Conservation (phyloP, 2,329 filamentous ascomycete genomes). For the Dothistroma pini region DNA sequence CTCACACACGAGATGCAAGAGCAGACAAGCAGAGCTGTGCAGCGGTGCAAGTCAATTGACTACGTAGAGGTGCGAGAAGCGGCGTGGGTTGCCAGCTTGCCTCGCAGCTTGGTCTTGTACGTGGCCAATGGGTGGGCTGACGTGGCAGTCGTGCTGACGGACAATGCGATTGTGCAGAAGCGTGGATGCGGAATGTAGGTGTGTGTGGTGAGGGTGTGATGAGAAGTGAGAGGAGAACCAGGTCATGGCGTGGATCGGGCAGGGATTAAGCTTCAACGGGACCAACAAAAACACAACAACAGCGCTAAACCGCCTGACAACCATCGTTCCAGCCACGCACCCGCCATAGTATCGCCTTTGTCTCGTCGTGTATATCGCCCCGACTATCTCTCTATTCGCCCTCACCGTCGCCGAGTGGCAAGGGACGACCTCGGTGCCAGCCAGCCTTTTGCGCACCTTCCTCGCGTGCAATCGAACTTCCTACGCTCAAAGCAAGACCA, state of each 20-base stretch:
- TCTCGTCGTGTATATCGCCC: background rate
- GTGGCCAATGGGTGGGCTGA: background rate
- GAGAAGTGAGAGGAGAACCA: background rate
- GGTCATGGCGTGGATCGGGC: background rate
- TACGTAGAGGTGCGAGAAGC: conserved; percentile 3
- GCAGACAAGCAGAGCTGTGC: conserved; percentile 22
- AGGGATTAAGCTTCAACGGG: background rate
- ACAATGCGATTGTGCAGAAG: conserved; percentile 5
- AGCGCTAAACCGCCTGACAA: no score
- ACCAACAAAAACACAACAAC: no score
- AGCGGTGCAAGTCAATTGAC: conserved; percentile 5
- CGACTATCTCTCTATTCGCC: background rate
- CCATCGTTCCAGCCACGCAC: no score
- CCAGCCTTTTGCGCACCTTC: background rate
- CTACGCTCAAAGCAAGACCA: conserved; percentile 6
- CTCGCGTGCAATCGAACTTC: background rate
- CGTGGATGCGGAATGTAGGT: background rate
- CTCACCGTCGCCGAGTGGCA: background rate
- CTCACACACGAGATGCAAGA: conserved; percentile 44
- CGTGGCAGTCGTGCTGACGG: background rate
- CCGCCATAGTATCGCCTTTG: background rate
- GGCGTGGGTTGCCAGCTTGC: background rate
- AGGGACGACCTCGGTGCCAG: background rate
- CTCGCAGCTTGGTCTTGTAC: background rate
- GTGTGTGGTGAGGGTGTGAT: background rate